These are phyloP conservation scores for Stephanodiscus triporus DNA, from an alignment of 108 stramenopile genomes.

Conservation along the genomic window DNA sequence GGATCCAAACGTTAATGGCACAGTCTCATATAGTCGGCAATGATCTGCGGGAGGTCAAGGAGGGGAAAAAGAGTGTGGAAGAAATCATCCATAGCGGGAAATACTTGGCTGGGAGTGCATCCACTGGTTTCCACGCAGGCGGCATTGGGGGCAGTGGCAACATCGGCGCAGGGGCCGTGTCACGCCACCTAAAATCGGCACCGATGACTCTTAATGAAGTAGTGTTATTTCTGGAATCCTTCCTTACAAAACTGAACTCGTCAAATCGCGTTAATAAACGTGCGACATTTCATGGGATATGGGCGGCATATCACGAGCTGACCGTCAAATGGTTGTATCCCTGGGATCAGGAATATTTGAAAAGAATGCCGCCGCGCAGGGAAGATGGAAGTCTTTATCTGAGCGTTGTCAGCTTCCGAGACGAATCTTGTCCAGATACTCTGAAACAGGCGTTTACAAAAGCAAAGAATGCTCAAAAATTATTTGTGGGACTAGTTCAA, in stretches of 20 bases:
- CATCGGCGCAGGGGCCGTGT: slow-evolving; percentile 26
- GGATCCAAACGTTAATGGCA: slow-evolving; percentile 58
- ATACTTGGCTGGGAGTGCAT: slow-evolving; percentile 4
- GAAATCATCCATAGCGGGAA: slow-evolving; percentile 64
- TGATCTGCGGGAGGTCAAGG: slow-evolving; percentile 68
- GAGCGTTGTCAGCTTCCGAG: slow-evolving; percentile 91
- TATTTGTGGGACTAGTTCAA: slow-evolving; percentile 93
- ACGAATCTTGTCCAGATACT: slow-evolving; percentile 92
- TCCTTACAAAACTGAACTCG: slow-evolving; percentile 69
- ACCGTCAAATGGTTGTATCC: slow-evolving; percentile 77
- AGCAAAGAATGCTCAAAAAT: slow-evolving; percentile 84
- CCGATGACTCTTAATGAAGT: slow-evolving; percentile 82
- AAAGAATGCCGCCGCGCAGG: slow-evolving; percentile 74
- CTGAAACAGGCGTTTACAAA: slow-evolving; percentile 84
- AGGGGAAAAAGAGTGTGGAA: slow-evolving; percentile 77
- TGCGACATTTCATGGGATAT: slow-evolving; percentile 75
- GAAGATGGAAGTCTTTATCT: slow-evolving; percentile 86
- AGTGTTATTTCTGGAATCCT: slow-evolving; percentile 58
- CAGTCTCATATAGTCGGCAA: slow-evolving; percentile 78
- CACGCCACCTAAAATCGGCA: slow-evolving; percentile 53
- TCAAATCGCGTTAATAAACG: slow-evolving; percentile 54
- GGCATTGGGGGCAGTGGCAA: slow-evolving; percentile 44
- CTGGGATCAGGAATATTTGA: slow-evolving; percentile 82
- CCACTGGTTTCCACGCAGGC: slow-evolving; percentile 5
- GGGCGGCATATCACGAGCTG: slow-evolving; percentile 85